These are phyloP conservation scores for Bondarzewia mesenterica DNA, from an alignment of 1,284 basidiomycete genomes.

Conservation along the genomic window DNA sequence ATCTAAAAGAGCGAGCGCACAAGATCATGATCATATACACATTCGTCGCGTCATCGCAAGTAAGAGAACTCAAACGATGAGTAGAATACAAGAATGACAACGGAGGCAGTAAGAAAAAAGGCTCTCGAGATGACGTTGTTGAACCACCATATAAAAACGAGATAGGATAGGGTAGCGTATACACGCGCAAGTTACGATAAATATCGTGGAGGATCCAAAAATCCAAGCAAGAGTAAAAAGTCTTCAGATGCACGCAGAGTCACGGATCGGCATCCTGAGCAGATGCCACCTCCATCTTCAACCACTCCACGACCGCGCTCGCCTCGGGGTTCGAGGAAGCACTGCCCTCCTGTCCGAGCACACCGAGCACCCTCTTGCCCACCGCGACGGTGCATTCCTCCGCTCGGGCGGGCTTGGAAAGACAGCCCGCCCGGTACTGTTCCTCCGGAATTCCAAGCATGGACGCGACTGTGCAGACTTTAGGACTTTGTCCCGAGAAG, in stretches of 20 bases:
- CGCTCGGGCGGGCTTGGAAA: constrained; percentile 66
- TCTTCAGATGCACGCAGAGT: background rate
- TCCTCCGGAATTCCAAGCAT: constrained; percentile 52
- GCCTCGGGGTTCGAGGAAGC: constrained; percentile 2
- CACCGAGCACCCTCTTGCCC: constrained; percentile 44
- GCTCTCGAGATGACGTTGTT: too few relatives aligned
- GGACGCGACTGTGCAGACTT: constrained; percentile 34
- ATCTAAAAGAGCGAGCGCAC: too few relatives aligned
- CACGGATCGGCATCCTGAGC: background rate
- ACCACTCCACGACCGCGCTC: constrained; percentile 10
- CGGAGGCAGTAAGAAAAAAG: too few relatives aligned
- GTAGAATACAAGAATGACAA: too few relatives aligned
- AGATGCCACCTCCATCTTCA: constrained; percentile 9
- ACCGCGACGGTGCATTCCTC: constrained; percentile 61
- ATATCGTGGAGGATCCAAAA: too few relatives aligned
- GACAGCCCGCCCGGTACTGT: constrained; percentile 57
- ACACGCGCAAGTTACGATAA: too few relatives aligned
- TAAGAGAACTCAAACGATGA: too few relatives aligned
- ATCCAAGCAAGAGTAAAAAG: background rate
- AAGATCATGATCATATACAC: too few relatives aligned
- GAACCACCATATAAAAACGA: too few relatives aligned
- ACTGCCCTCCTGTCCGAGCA: constrained; percentile 4
- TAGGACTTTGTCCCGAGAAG: constrained; percentile 16
- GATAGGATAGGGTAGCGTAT: too few relatives aligned
- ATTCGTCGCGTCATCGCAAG: too few relatives aligned